These are phyloP conservation scores for Botryotinia globosa DNA, from an alignment of 2,329 filamentous ascomycete species.

Conservation along the genomic window DNA sequence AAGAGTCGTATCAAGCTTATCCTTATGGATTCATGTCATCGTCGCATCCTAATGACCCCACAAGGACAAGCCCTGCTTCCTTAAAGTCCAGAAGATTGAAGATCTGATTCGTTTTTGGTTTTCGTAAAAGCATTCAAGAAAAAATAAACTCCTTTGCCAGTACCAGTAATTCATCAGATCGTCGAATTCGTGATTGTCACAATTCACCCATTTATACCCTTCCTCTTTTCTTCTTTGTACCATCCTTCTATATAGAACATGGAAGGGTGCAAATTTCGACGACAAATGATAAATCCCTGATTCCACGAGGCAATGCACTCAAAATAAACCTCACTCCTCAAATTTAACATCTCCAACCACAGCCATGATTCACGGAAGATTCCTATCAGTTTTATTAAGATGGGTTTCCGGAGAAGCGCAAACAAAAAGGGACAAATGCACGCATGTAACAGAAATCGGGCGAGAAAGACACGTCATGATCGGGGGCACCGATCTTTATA, in stretches of 20 bases:
- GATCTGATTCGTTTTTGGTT: neutral
- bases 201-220: neutral
- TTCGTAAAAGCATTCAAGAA: constrained; percentile 15
- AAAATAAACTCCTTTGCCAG: constrained; percentile 13
- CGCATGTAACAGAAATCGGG: neutral
- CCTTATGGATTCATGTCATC: neutral
- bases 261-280: neutral
- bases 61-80: neutral
- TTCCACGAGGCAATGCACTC: neutral
- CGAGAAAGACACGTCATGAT: neutral
- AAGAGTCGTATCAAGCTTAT: constrained; percentile 4
- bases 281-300: neutral
- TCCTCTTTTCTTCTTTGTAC: constrained; percentile 1
- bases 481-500: neutral
- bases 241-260: constrained; percentile 1
- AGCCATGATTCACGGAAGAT: neutral
- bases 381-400: neutral
- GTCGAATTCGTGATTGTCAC: constrained; percentile 11
- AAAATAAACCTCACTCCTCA: neutral
- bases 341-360: neutral
- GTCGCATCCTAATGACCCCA: constrained; percentile 2
- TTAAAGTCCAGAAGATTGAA: neutral
- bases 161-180: constrained; percentile 15
- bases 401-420: neutral
- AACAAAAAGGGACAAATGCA: neutral